phyloP scores from a whole-genome alignment of 2,329 filamentous ascomycete genomes.

The Fusarium nodosum region DNA sequence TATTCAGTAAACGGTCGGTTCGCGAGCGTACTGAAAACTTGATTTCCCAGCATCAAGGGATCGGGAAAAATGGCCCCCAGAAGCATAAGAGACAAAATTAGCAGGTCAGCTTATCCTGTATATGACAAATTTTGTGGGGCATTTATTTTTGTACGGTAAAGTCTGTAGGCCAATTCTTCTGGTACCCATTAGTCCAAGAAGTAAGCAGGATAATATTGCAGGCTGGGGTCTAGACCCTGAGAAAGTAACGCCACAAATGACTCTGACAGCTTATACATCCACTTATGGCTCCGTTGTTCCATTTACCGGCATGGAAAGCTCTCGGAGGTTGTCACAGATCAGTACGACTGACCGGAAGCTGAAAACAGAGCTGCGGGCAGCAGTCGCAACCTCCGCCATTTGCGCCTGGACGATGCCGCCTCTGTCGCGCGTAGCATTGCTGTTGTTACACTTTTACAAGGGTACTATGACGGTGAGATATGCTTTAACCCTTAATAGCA shows the following conservation, averaged over 20 bases:
- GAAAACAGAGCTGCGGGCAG: not conserved
- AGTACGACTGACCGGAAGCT: not conserved
- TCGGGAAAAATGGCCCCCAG: too few relatives aligned
- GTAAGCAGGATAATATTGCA: not conserved
- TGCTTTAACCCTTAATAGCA: not conserved
- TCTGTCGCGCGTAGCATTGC: not conserved
- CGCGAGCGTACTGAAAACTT: accelerated
- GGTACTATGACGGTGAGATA: not conserved
- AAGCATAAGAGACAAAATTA: too few relatives aligned
- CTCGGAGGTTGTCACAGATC: not conserved
- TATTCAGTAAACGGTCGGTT: too few relatives aligned
- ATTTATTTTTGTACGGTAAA: too few relatives aligned
- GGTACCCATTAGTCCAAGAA: not conserved
- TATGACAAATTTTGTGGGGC: too few relatives aligned
- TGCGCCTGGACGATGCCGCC: not conserved
- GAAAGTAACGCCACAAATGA: not conserved
- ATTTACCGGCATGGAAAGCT: not conserved
- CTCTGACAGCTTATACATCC: not conserved
- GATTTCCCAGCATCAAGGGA: too few relatives aligned
- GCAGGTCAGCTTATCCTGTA: too few relatives aligned
- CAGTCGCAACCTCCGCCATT: not conserved
- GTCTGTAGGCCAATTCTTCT: too few relatives aligned
- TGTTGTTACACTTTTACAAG: not conserved
- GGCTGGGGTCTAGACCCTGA: not conserved
- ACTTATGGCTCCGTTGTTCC: not conserved